These are phyloP conservation scores for Phytophthora litchii DNA, from an alignment of 352 stramenopile species.

Conservation along the genomic window DNA sequence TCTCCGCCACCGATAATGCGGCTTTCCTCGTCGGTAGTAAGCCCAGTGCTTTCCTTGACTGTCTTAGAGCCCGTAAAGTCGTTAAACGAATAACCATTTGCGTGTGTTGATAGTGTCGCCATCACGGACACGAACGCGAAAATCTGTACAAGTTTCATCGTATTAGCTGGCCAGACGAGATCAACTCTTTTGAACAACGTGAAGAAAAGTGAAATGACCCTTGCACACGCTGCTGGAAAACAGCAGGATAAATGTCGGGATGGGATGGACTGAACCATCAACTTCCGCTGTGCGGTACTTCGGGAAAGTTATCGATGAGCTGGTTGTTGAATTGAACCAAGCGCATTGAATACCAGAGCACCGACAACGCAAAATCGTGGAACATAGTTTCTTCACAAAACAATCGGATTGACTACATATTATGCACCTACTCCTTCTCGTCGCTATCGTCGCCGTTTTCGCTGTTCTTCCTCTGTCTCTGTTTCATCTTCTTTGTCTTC, in stretches of 20 bases:
- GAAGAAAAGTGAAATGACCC: constrained; percentile 12
- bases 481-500: constrained; percentile 20
- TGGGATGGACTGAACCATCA: constrained; percentile 14
- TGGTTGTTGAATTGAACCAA: not conserved
- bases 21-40: constrained; percentile 31
- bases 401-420: not conserved
- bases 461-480: constrained; percentile 18
- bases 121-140: constrained; percentile 11
- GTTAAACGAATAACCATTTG: constrained; percentile 23
- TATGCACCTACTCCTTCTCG: constrained; percentile 9
- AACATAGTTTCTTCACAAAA: constrained; percentile 31
- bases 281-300: not conserved
- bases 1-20: constrained; percentile 29
- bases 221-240: constrained; percentile 13
- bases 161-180: not conserved
- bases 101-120: constrained; percentile 8
- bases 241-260: constrained; percentile 21
- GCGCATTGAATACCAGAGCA: no score
- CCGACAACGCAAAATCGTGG: constrained; percentile 14
- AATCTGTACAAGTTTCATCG: constrained; percentile 30
- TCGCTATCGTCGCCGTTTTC: constrained; percentile 16
- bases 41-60: constrained; percentile 24
- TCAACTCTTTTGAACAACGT: constrained; percentile 13
- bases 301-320: not conserved
- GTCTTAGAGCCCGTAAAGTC: constrained; percentile 6